Percentiles rank a stretch among this genome's conserved stretches.
Conservation (phyloP, 1,284 basidiomycete species). For the Agaricales sp. region DNA sequence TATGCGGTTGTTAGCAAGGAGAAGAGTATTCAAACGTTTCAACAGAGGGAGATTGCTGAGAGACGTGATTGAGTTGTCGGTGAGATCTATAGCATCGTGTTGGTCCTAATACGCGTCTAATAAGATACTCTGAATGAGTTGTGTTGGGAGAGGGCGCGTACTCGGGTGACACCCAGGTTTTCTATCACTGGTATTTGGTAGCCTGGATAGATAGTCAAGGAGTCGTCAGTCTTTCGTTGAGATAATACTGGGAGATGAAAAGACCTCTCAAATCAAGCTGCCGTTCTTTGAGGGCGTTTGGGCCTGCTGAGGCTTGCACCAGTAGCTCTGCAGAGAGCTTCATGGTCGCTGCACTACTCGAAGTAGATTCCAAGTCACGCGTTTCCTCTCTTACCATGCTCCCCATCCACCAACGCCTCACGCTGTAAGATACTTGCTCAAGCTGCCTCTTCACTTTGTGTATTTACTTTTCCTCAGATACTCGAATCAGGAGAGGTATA, state of each 20-base stretch:
- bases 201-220: conserved; percentile 42
- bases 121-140: conserved; percentile 8
- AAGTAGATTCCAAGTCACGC: conserved; percentile 9
- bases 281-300: conserved; percentile 90
- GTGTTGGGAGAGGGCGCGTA: conserved; percentile 25
- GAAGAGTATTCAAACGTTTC: conserved; percentile 68
- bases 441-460: conserved; percentile 8
- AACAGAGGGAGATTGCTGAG: conserved; percentile 84
- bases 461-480: conserved; percentile 51
- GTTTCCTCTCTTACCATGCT: conserved; percentile 41
- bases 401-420: conserved; percentile 58
- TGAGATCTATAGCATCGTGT: conserved; percentile 91
- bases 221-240: conserved; percentile 11
- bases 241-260: conserved; percentile 8
- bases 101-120: conserved; percentile 51
- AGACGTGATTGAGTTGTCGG: conserved; percentile 87
- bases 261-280: conserved; percentile 90
- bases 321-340: conserved; percentile 92
- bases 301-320: conserved; percentile 62
- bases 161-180: conserved; percentile 96
- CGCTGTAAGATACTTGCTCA: conserved; percentile 31
- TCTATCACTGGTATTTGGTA: conserved; percentile 98
- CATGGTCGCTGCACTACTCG: conserved; percentile 41
- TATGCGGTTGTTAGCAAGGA: conserved; percentile 85
- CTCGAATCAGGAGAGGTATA: conserved; percentile 64